These are phyloP conservation scores for Beauveria asiatica DNA, from an alignment of 2,329 filamentous ascomycete species.

Conservation along the genomic window DNA sequence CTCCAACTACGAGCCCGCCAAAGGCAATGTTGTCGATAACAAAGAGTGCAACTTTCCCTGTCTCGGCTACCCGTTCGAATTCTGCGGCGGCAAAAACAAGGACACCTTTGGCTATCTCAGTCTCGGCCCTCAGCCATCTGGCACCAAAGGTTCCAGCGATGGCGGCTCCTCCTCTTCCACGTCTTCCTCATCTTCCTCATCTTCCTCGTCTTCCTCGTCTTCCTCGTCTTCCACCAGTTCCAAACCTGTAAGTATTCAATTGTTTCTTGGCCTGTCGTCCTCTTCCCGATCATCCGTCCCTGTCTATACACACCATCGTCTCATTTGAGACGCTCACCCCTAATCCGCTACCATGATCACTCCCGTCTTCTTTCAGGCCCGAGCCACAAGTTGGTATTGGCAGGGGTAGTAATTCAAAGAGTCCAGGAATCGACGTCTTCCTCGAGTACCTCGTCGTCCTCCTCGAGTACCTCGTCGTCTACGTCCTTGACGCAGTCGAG, in stretches of 20 bases:
- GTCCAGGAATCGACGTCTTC: constrained; percentile 25
- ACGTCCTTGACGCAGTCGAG: constrained; percentile 31
- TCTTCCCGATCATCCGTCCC: not conserved
- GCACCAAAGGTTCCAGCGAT: constrained; percentile 35
- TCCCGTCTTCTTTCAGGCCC: constrained; percentile 6
- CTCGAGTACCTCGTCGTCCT: constrained; percentile 21
- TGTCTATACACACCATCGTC: not conserved
- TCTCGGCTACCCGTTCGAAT: constrained; percentile 59
- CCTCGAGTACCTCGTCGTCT: constrained; percentile 22
- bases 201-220: constrained; percentile 14
- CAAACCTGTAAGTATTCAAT: not conserved
- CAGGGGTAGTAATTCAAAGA: constrained; percentile 15
- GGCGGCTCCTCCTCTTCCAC: not conserved
- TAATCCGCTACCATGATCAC: not conserved
- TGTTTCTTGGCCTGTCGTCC: not conserved
- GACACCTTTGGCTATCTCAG: constrained; percentile 57
- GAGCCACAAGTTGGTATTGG: constrained; percentile 17
- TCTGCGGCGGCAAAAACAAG: constrained; percentile 49
- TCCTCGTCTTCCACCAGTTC: constrained; percentile 13
- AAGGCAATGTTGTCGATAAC: constrained; percentile 29
- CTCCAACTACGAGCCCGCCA: constrained; percentile 55
- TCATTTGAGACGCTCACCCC: not conserved
- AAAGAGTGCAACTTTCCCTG: constrained; percentile 49
- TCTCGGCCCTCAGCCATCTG: constrained; percentile 44
- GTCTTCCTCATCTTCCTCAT: constrained; percentile 13